Base-by-base conservation (phyloP, 495 filamentous ascomycete genomes). In the Talaromyces adpressus region DNA sequence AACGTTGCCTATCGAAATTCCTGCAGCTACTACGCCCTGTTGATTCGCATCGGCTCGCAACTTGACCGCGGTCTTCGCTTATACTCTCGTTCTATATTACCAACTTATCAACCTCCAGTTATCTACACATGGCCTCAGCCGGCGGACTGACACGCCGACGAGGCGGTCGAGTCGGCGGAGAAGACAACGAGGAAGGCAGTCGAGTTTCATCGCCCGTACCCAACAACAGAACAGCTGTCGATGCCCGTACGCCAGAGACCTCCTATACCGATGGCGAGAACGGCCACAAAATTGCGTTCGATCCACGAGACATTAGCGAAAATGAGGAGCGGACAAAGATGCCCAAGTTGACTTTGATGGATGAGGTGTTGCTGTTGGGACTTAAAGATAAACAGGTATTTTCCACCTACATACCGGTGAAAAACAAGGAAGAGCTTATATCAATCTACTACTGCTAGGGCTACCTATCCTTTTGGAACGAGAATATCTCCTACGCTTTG, bases 391-490 rank as follows among this genome's bases (percentile, higher is more conserved):
- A 98, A 79, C 95, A 98, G 87, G 93, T 97, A 77, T 4, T 39
- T 39, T 16, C 61, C 78, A 9, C 36, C 57, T 67, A 69, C 67
- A 59, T 7, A 62, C 45, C 11, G n/a, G n/a, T 1, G 4, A 49
- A 29, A 6, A 34, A 9, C 16, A 12, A 29, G 23, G 3, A 6
- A 4, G 8, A 12, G 22, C 49, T 30, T 51, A 54, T 22, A 7
- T 14, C 49, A 49, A 59, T 41, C 63, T 56, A 30, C 63, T 59
- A 34, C 47, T 69, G 57, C 65, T 69, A 96, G 91, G 94, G 94
- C 66, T 97, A 98, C 75, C 87, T 98, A 64, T 98, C 95, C 7
- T 98, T 98, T 78, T 98, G 94, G 94, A 98, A 98, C 73, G 94
- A 98, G 76, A 98, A 98, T 76, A 98, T 98, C 64, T 97, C 92